These are phyloP conservation scores for Verticillium nubilum DNA, from an alignment of 2,329 filamentous ascomycete species.

Conservation along the genomic window DNA sequence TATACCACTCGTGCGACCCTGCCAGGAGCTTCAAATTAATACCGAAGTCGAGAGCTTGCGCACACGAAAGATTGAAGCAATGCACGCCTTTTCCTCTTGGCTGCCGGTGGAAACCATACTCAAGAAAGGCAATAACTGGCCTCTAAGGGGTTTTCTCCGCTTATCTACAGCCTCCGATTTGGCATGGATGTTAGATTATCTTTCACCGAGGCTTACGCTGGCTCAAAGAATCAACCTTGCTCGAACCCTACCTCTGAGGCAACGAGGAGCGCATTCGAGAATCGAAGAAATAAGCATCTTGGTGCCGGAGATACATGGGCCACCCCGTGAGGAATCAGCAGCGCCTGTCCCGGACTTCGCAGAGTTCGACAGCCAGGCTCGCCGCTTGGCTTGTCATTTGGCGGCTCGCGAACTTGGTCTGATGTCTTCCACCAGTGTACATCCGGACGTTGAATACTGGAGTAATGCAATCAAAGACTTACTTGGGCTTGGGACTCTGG, in stretches of 20 bases:
- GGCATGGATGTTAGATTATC: neutral
- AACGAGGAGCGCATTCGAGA: neutral
- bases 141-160: neutral
- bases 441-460: neutral
- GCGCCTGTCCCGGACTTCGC: neutral
- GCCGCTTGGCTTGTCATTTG: neutral
- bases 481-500: neutral
- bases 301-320: neutral
- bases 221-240: neutral
- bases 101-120: too few species aligned
- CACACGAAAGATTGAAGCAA: too few species aligned
- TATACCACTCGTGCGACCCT: too few species aligned
- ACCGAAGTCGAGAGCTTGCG: too few species aligned
- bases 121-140: too few species aligned
- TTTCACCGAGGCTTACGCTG: neutral
- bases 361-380: neutral
- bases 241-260: neutral
- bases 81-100: too few species aligned
- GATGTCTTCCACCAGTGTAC: neutral
- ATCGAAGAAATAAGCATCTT: neutral
- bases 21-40: too few species aligned
- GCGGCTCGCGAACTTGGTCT: neutral
- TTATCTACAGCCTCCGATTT: neutral
- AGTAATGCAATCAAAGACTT: neutral
- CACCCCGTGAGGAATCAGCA: neutral